Evolutionary conservation across 805 yeast species (phyloP), one percentile per base, ranked within the genome.

Genomic region (Maudiozyma turicensis): DNA sequence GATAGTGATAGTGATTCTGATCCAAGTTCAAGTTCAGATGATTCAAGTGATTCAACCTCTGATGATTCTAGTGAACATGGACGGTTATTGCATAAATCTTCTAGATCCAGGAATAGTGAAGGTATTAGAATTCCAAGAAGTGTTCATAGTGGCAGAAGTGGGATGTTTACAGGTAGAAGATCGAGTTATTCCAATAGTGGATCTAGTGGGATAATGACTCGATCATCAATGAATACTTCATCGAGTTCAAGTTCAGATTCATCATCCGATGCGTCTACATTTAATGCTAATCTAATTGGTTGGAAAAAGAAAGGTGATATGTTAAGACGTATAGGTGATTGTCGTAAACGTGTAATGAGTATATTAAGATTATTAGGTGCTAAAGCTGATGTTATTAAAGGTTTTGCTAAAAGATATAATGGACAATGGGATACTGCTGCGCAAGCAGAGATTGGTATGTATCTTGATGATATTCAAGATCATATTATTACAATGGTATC

Each of bases 401-500:
- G 96, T 0, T 89, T 93, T 62, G 84, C 95, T 44, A 93, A 93
- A 63, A 72, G 97, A 51, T 88, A 93, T 63, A 84, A 81, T 54
- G 96, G 89, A 57, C 87, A 76, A 52, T 84, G 86, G 87, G 85
- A 80, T 51, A 80, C 77, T 40, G 84, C 87, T 0, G 88, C 91
- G 46, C 75, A 82, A 54, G 78, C 83, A 10, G 98, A 91, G 60
- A 91, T 93, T 58, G 95, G 93, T 3, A 82, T 93, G 83, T 93
- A 91, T 65, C 69, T 93, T 50, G 96, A 97, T 14, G 99, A 93
- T 71, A 93, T 93, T 58, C 99, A 93, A 68, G 99, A 93, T 69
- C 99, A 93, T 69, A 82, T 93, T 35, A 87, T 93, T 28, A 93
- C 99, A 0, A 93, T 93, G 99, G 95, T 90, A 1, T 96, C 93